Percentiles rank a stretch among this genome's conserved stretches.
These are phyloP conservation scores for Turnera subulata DNA, from an alignment of 345 rosid genomes.

Conservation along the genomic window DNA sequence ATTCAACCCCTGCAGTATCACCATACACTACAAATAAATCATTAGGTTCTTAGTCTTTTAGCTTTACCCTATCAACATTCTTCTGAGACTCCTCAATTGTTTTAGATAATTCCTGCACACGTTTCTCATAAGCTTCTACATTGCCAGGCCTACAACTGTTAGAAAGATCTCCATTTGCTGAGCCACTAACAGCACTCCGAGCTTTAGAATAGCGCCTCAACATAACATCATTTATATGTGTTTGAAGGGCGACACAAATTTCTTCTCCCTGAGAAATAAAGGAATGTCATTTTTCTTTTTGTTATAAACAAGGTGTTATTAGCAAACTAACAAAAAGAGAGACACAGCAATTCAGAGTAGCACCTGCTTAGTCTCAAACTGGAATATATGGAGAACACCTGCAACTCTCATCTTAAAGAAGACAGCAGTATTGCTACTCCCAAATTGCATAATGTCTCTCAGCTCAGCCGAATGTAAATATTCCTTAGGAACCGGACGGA, in stretches of 20 bases:
- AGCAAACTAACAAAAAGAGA: background rate
- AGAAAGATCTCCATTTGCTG: slow-evolving; percentile 66
- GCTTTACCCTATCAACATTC: slow-evolving; percentile 58
- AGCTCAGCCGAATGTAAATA: slow-evolving; percentile 93
- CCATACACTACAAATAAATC: no score
- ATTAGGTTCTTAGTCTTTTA: no score
- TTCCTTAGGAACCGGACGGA: slow-evolving; percentile 96
- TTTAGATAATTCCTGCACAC: slow-evolving; percentile 72
- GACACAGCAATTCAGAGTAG: background rate
- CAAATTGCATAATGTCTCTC: slow-evolving; percentile 98
- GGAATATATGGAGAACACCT: slow-evolving; percentile 95
- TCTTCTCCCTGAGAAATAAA: slow-evolving; percentile 77
- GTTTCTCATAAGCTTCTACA: slow-evolving; percentile 64
- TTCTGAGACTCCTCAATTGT: slow-evolving; percentile 71
- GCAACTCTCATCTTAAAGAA: slow-evolving; percentile 99
- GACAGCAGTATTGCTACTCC: slow-evolving; percentile 96
- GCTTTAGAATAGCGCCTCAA: slow-evolving; percentile 97
- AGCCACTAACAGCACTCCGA: slow-evolving; percentile 53
- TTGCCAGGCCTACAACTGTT: slow-evolving; percentile 54
- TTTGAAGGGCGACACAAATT: slow-evolving; percentile 96
- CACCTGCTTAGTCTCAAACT: slow-evolving; percentile 99
- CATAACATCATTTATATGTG: slow-evolving; percentile 99
- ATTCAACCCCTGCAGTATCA: no score
- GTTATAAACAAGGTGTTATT: background rate
- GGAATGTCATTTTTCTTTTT: no score